Conservation (phyloP, 352 stramenopile genomes). For the Detonula confervacea region DNA sequence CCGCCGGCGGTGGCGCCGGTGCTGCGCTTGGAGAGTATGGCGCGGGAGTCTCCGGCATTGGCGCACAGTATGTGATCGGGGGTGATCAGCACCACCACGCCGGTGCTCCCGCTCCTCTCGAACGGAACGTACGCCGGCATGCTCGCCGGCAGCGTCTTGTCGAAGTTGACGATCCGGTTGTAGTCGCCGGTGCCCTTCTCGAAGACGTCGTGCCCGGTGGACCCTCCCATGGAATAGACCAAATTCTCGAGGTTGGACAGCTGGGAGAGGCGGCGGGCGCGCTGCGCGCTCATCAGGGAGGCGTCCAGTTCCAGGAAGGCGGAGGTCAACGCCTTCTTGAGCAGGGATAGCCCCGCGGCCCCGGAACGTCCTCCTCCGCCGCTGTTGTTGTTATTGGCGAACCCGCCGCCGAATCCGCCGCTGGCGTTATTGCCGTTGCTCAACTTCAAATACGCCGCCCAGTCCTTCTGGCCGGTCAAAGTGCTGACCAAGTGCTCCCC, state of each 20-base stretch:
- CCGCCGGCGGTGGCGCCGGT: no score
- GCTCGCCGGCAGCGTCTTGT: conserved; percentile 10
- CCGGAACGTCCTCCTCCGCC: conserved; percentile 37
- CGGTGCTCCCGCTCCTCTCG: conserved; percentile 85
- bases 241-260: conserved; percentile 38
- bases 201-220: conserved; percentile 18
- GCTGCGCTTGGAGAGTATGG: conserved; percentile 73
- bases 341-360: conserved; percentile 51
- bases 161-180: conserved; percentile 25
- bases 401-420: no score
- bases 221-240: background rate
- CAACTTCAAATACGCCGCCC: conserved; percentile 64
- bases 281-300: conserved; percentile 43
- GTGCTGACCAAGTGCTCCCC: conserved; percentile 65
- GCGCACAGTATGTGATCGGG: conserved; percentile 87
- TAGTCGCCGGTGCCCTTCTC: conserved; percentile 33
- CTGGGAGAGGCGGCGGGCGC: conserved; percentile 22
- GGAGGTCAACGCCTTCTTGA: conserved; percentile 57
- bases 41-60: conserved; percentile 89
- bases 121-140: conserved; percentile 40
- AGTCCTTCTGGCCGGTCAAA: conserved; percentile 57
- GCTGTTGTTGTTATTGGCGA: background rate
- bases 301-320: conserved; percentile 68
- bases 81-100: conserved; percentile 85
- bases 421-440: background rate